Evolutionary conservation across 345 rosid genomes (phyloP), one percentile per base, ranked within the genome.

Genomic region (Erucastrum elatum): DNA sequence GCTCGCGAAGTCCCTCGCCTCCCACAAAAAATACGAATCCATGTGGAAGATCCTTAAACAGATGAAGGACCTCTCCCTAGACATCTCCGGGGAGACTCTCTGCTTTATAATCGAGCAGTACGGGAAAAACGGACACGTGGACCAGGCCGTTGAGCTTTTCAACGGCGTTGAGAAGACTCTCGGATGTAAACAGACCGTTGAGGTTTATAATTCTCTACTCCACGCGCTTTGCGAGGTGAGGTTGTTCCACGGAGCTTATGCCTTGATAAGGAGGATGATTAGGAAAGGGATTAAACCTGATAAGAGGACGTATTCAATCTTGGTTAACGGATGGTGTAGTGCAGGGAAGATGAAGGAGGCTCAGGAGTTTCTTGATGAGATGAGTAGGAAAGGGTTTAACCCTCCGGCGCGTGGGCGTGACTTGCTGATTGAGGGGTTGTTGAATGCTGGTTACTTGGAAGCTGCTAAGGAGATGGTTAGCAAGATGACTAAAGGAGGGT

Each of bases 381-480:
- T 94, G 98, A 94, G 97, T 25, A 68, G 85, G 59, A 91, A 85
- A 76, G 99, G 98, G 75, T 90, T 89, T 77, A 91, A 90, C 70
- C 98, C 97, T 25, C 92, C 94, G 0, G 95, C 89, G 44, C 81
- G 97, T 83, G 97, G 97, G 2, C 87, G 96, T 67, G 99, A 94
- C 83, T 83, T 94, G 79, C 84, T 94, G 27, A 83, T 94, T 46
- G 96, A 92, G 82, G 98, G 97, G 41, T 33, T 94, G 84, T 68
- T 94, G 76, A 91, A 85, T 5, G 94, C 97, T 0, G 98, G 97
- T 5, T 90, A 84, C 85, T 79, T 90, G 33, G 98, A 94, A 82
- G 83, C 91, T 70, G 96, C 98, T 6, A 94, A 89, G 77, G 87
- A 85, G 53, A 87, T 91, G 96, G 91, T 91, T 31, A 81, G 70